A percentile compares a stretch with the other conserved stretches of the same genome.
These are phyloP conservation scores for Echium plantagineum DNA, from an alignment of 257 asterid genomes.

Conservation along the genomic window DNA sequence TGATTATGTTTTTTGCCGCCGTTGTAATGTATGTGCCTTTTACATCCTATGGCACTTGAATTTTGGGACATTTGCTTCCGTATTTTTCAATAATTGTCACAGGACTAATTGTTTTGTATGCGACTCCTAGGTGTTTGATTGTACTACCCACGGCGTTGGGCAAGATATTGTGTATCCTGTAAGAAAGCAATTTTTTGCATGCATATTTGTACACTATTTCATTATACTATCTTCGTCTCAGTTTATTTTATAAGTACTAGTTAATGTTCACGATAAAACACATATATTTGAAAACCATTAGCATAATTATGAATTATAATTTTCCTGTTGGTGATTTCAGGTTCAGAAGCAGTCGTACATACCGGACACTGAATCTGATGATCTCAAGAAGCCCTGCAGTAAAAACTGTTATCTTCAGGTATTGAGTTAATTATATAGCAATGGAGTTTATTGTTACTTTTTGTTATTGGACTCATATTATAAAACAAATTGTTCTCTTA, in stretches of 20 bases:
- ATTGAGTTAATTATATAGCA: conserved; percentile 8
- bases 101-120: conserved; percentile 9
- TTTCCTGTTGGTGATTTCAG: conserved; percentile 31
- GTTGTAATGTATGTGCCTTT: conserved; percentile 67
- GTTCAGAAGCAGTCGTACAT: conserved; percentile 47
- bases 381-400: conserved; percentile 64
- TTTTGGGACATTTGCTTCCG: neutral
- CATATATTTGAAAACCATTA: no score
- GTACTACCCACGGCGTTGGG: conserved; percentile 84
- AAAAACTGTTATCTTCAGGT: conserved; percentile 83
- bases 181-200: conserved; percentile 20
- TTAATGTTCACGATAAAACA: conserved; percentile 9
- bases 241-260: no score
- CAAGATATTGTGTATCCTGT: conserved; percentile 57
- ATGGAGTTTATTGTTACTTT: neutral
- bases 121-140: conserved; percentile 69
- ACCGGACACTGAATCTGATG: conserved; percentile 38
- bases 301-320: no score
- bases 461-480: neutral
- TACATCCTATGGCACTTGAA: neutral
- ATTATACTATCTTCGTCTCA: neutral
- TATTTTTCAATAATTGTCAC: neutral
- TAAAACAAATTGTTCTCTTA: conserved; percentile 1
- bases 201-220: conserved; percentile 8
- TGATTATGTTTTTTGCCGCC: conserved; percentile 90